Percentiles rank a stretch among this genome's conserved stretches.
These are phyloP conservation scores for Chlamydomonas sp. DNA, from an alignment of 139 green algal species.

Conservation along the genomic window DNA sequence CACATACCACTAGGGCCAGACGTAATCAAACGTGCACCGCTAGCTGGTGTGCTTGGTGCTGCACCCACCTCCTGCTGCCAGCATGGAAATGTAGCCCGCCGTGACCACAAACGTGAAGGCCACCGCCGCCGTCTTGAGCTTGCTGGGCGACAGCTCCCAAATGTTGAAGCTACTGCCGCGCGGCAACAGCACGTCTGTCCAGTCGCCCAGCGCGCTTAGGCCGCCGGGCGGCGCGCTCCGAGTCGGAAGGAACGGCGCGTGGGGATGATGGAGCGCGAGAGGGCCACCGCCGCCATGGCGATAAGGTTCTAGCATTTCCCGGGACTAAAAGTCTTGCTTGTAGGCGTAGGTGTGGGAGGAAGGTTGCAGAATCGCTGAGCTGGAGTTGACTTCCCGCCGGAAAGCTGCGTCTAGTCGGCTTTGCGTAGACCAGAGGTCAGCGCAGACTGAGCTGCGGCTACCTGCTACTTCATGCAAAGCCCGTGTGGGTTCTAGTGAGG, in stretches of 20 bases:
- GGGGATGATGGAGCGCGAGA: background rate
- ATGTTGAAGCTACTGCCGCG: constrained; percentile 8
- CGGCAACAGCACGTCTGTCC: constrained; percentile 21
- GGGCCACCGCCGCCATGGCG: constrained; percentile 8
- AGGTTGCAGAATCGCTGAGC: too few species aligned
- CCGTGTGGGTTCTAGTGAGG: too few species aligned
- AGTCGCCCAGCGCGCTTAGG: background rate
- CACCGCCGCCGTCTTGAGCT: constrained; percentile 36
- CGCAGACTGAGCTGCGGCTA: too few species aligned
- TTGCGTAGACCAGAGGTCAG: too few species aligned
- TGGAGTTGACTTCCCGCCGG: too few species aligned
- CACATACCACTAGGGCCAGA: background rate
- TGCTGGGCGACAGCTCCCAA: constrained; percentile 30
- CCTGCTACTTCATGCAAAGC: too few species aligned
- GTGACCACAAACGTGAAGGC: constrained; percentile 41
- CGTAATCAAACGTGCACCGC: background rate
- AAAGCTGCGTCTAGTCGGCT: too few species aligned
- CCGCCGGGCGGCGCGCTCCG: background rate
- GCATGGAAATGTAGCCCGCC: constrained; percentile 34
- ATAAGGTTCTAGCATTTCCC: constrained; percentile 19
- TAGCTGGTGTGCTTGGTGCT: background rate
- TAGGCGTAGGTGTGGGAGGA: too few species aligned
- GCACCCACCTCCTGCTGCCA: constrained; percentile 22
- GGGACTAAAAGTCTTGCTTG: too few species aligned
- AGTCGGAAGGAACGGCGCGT: background rate